A percentile compares a stretch with the other conserved stretches of the same genome.
phyloP scores from a whole-genome alignment of 2,329 filamentous ascomycete genomes.

The Colletotrichum caudatum region DNA sequence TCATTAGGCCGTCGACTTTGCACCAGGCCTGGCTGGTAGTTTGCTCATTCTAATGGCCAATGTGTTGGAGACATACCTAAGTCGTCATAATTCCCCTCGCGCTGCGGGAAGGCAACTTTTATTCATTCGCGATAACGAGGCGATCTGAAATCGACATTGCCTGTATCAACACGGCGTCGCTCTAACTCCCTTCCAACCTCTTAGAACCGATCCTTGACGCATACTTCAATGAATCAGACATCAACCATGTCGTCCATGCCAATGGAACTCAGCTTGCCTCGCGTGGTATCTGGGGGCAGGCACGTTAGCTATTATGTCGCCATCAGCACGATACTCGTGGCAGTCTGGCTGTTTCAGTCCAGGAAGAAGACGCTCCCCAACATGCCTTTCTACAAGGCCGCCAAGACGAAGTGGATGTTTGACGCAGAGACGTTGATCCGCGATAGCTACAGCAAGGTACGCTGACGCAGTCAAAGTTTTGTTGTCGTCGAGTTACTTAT shows the following conservation, averaged over 20 bases:
- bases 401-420: conserved; percentile 64
- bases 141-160: not conserved
- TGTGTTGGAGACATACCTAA: conserved; percentile 22
- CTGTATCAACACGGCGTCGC: not conserved
- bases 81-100: conserved; percentile 26
- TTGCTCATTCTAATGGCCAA: conserved; percentile 36
- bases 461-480: not conserved
- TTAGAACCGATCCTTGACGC: conserved; percentile 9
- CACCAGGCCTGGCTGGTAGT: conserved; percentile 15
- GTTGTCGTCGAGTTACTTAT: not conserved
- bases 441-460: conserved; percentile 63
- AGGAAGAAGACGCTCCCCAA: conserved; percentile 51
- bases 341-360: conserved; percentile 55
- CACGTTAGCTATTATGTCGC: conserved; percentile 57
- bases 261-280: conserved; percentile 46
- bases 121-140: conserved; percentile 17
- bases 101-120: conserved; percentile 26
- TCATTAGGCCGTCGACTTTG: conserved; percentile 16
- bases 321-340: conserved; percentile 52
- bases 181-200: conserved; percentile 21
- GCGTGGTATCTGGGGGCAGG: conserved; percentile 47
- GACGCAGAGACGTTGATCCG: conserved; percentile 60
- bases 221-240: conserved; percentile 34
- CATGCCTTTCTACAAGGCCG: conserved; percentile 61
- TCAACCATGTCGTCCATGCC: conserved; percentile 42